Evolutionary conservation across 441 rosid genomes (phyloP).

Genomic region (Melastoma candidum): DNA sequence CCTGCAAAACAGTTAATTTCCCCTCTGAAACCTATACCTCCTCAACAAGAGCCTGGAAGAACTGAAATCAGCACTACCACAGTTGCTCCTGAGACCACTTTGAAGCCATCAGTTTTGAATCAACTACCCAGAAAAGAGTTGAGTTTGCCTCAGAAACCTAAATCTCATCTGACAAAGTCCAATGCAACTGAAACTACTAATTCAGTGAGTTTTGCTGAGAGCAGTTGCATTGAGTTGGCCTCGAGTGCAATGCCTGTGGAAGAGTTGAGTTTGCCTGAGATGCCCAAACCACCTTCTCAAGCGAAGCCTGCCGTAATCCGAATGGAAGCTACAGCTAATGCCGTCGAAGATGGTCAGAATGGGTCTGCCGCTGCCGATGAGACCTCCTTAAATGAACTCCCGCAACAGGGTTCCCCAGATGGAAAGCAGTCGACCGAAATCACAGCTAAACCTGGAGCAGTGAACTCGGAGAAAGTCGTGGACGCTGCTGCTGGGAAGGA

Average conservation of each 20-base stretch:
- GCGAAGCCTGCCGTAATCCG: no score
- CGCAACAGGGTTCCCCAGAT: constrained; percentile 7
- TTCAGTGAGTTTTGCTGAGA: constrained; percentile 12
- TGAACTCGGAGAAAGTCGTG: constrained; percentile 21
- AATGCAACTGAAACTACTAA: constrained; percentile 8
- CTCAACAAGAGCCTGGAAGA: constrained; percentile 14
- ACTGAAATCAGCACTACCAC: no score
- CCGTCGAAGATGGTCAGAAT: no score
- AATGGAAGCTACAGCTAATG: no score
- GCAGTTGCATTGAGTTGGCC: constrained; percentile 12
- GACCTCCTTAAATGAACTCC: neutral
- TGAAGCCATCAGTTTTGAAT: no score
- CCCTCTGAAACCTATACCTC: constrained; percentile 16
- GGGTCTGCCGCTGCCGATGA: neutral
- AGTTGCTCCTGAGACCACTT: no score
- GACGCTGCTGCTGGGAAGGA: constrained; percentile 23
- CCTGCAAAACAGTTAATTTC: constrained; percentile 13
- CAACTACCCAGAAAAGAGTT: no score
- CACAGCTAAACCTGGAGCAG: constrained; percentile 18
- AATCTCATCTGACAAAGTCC: no score
- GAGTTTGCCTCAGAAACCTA: no score
- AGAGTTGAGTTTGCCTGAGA: no score
- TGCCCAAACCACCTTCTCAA: no score
- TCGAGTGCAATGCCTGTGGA: no score
- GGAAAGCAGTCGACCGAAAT: constrained; percentile 23